Conservation (phyloP, 2,329 filamentous ascomycete species). For the Pseudocercospora fuligena region DNA sequence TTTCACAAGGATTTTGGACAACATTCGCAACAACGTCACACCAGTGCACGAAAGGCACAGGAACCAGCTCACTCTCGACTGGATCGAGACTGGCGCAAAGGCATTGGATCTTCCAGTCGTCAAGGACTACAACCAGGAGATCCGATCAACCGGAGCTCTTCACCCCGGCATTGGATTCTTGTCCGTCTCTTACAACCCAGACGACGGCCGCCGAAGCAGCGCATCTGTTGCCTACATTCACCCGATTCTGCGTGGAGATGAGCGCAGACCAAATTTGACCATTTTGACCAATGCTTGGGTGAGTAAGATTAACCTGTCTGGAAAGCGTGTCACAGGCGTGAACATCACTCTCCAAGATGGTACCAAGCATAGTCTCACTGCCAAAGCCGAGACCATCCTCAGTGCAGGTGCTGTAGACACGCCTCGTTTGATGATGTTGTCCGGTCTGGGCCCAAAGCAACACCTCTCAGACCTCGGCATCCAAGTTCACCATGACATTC, state of each 20-base stretch:
- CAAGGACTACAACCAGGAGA: slow-evolving; percentile 85
- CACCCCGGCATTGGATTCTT: slow-evolving; percentile 85
- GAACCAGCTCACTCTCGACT: slow-evolving; percentile 90
- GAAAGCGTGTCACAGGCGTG: slow-evolving; percentile 73
- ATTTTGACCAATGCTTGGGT: slow-evolving; percentile 89
- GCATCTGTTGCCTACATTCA: slow-evolving; percentile 93
- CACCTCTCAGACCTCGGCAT: slow-evolving; percentile 54
- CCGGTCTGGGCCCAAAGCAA: slow-evolving; percentile 55
- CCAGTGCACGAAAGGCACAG: slow-evolving; percentile 83
- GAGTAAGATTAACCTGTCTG: slow-evolving; percentile 74
- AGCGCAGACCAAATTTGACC: slow-evolving; percentile 81
- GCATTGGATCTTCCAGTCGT: slow-evolving; percentile 82
- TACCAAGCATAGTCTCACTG: slow-evolving; percentile 59
- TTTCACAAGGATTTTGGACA: slow-evolving; percentile 80
- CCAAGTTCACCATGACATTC: slow-evolving; percentile 63
- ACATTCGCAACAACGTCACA: slow-evolving; percentile 86
- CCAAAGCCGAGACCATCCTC: slow-evolving; percentile 77
- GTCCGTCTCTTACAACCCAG: slow-evolving; percentile 88
- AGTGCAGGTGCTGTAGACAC: slow-evolving; percentile 83
- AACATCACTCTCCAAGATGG: slow-evolving; percentile 69
- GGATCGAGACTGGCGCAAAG: slow-evolving; percentile 78
- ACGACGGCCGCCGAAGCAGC: slow-evolving; percentile 81
- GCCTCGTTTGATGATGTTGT: slow-evolving; percentile 66
- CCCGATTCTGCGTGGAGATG: slow-evolving; percentile 81
- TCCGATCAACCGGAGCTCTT: slow-evolving; percentile 72